Evolutionary conservation across 257 asterid genomes (phyloP).

Genomic region (Craterostigma plantagineum): DNA sequence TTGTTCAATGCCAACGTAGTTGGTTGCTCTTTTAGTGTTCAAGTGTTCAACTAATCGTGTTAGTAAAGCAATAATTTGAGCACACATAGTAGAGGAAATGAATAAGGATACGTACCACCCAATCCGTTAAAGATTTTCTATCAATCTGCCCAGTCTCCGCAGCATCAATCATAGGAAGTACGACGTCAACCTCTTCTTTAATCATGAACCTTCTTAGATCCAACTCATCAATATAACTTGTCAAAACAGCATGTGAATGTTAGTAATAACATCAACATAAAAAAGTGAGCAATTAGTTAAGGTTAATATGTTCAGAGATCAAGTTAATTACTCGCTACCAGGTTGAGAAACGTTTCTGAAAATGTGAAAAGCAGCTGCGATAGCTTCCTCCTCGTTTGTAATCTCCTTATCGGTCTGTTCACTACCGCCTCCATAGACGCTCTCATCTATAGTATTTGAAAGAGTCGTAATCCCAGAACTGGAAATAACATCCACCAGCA

Average conservation of each 20-base stretch:
- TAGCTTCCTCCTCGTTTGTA: slow-evolving; percentile 79
- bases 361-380: slow-evolving; percentile 81
- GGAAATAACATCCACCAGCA: slow-evolving; percentile 68
- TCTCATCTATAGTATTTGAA: slow-evolving; percentile 49
- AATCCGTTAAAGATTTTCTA: slow-evolving; percentile 54
- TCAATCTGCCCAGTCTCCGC: slow-evolving; percentile 61
- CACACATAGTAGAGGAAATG: no score
- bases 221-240: slow-evolving; percentile 56
- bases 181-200: slow-evolving; percentile 77
- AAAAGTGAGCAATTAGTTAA: neutral
- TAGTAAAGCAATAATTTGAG: no score
- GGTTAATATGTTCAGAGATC: neutral
- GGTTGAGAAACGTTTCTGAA: slow-evolving; percentile 64
- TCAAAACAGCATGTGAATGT: neutral
- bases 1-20: no score
- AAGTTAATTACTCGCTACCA: slow-evolving; percentile 44
- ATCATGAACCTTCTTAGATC: slow-evolving; percentile 83
- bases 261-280: neutral
- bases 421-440: slow-evolving; percentile 27
- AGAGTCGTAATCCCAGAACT: slow-evolving; percentile 68
- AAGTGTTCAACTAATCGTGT: neutral
- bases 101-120: slow-evolving; percentile 44
- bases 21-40: neutral
- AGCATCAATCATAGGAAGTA: slow-evolving; percentile 63
- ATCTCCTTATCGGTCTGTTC: slow-evolving; percentile 71